Conservation (phyloP, 192 early-diverging fungal species). For the Gaertneriomyces semiglobifer region DNA sequence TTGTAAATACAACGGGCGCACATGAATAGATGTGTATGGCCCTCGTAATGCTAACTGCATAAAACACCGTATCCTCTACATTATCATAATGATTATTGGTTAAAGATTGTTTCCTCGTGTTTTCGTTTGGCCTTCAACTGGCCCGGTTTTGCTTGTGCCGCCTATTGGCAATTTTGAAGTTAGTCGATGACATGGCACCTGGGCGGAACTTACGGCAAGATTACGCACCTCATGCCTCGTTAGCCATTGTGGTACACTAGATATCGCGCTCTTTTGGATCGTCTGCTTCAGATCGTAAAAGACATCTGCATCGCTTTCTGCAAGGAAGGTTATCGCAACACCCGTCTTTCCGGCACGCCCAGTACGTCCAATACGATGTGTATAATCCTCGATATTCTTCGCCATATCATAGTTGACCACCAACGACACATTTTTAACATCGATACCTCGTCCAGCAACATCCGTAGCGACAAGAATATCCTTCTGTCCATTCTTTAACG, state of each 20-base stretch:
- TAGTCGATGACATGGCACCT: background rate
- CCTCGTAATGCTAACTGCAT: no score
- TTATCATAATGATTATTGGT: background rate
- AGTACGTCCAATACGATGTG: constrained; percentile 97
- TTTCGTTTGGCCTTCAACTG: constrained; percentile 53
- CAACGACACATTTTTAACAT: constrained; percentile 93
- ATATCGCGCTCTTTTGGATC: constrained; percentile 70
- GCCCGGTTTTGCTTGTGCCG: constrained; percentile 75
- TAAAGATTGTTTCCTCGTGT: constrained; percentile 42
- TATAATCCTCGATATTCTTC: constrained; percentile 97
- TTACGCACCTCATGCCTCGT: constrained; percentile 59
- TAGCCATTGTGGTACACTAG: constrained; percentile 79
- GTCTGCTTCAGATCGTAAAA: constrained; percentile 78
- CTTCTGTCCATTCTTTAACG: constrained; percentile 75
- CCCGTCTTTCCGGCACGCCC: constrained; percentile 94
- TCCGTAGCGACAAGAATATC: constrained; percentile 96
- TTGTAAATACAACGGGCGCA: no score
- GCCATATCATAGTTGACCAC: constrained; percentile 99
- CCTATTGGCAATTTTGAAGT: constrained; percentile 33
- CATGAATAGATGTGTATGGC: no score
- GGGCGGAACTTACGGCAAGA: background rate
- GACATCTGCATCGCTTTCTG: constrained; percentile 79
- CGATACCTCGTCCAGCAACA: constrained; percentile 98
- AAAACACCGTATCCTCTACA: no score
- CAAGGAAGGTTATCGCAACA: constrained; percentile 85